phyloP scores from a whole-genome alignment of 164 flowering plant genomes.

The Santalum album region DNA sequence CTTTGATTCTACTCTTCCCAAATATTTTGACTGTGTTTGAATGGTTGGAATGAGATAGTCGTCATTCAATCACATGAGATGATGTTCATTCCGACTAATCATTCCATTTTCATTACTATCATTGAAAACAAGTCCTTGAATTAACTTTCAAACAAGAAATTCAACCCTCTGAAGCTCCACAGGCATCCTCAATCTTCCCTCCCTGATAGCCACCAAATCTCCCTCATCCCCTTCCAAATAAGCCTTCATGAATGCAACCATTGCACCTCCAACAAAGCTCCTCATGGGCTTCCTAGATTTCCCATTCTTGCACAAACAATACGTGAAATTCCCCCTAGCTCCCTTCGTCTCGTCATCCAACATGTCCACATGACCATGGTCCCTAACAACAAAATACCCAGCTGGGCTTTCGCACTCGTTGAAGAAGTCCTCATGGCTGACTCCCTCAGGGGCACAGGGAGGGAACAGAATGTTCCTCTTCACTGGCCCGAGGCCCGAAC shows the following conservation, averaged over 20 bases:
- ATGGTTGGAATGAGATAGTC: too few relatives aligned
- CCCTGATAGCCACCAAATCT: slow-evolving; percentile 14
- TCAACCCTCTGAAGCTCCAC: slow-evolving; percentile 19
- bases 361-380: slow-evolving; percentile 81
- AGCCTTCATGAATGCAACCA: slow-evolving; percentile 65
- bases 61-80: too few relatives aligned
- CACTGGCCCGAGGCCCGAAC: slow-evolving; percentile 66
- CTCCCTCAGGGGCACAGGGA: slow-evolving; percentile 83
- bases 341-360: slow-evolving; percentile 80
- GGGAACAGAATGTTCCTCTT: slow-evolving; percentile 55
- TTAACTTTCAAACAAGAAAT: slow-evolving; percentile 9
- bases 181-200: slow-evolving; percentile 8
- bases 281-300: slow-evolving; percentile 81
- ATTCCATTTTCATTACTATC: too few relatives aligned
- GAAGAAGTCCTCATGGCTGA: slow-evolving; percentile 68
- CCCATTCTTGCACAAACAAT: slow-evolving; percentile 80
- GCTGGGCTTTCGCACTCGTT: slow-evolving; percentile 52
- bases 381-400: slow-evolving; percentile 59
- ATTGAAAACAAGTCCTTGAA: too few relatives aligned
- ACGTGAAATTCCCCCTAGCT: slow-evolving; percentile 45
- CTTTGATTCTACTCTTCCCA: too few relatives aligned
- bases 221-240: slow-evolving; percentile 43
- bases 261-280: slow-evolving; percentile 57
- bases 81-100: too few relatives aligned
- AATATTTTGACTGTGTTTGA: too few relatives aligned